phyloP scores from a whole-genome alignment of 2,329 filamentous ascomycete species.

The Xylaria sp. region DNA sequence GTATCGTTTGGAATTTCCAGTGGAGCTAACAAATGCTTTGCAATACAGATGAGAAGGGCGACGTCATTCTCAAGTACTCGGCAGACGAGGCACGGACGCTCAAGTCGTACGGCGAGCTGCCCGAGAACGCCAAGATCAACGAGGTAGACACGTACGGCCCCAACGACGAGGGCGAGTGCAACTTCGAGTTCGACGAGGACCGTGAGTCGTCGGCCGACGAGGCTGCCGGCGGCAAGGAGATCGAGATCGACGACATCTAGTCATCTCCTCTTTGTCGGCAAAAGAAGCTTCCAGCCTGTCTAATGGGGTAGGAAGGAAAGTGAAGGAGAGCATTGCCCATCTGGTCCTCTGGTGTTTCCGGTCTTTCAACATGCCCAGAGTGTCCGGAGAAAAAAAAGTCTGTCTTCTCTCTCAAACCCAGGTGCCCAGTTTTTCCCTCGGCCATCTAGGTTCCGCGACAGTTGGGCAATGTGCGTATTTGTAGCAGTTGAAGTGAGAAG shows the following conservation, averaged over 20 bases:
- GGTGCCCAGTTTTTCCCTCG: constrained; percentile 2
- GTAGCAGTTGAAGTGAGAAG: not conserved
- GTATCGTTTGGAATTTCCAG: not conserved
- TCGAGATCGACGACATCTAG: constrained; percentile 96
- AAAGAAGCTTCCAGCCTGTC: no score
- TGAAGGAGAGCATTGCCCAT: constrained; percentile 9
- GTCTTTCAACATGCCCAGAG: constrained; percentile 9
- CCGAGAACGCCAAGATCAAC: constrained; percentile 99
- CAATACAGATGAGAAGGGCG: constrained; percentile 78
- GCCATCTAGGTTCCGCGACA: constrained; percentile 48
- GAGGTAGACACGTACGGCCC: constrained; percentile 95
- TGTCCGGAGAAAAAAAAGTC: constrained; percentile 43
- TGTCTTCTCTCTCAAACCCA: constrained; percentile 61
- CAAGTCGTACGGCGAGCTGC: constrained; percentile 96
- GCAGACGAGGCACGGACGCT: constrained; percentile 93
- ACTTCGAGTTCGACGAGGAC: constrained; percentile 99
- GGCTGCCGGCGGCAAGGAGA: constrained; percentile 65
- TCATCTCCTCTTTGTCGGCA: no score
- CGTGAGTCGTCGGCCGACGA: constrained; percentile 64
- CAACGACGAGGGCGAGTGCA: constrained; percentile 91
- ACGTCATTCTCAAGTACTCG: constrained; percentile 93
- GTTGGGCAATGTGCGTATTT: constrained; percentile 38
- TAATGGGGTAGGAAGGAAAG: not conserved
- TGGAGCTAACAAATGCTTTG: not conserved
- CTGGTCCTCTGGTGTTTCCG: constrained; percentile 9